Percentiles rank a stretch among this genome's conserved stretches.
phyloP scores from a whole-genome alignment of 345 rosid species.

The Mangifera indica region DNA sequence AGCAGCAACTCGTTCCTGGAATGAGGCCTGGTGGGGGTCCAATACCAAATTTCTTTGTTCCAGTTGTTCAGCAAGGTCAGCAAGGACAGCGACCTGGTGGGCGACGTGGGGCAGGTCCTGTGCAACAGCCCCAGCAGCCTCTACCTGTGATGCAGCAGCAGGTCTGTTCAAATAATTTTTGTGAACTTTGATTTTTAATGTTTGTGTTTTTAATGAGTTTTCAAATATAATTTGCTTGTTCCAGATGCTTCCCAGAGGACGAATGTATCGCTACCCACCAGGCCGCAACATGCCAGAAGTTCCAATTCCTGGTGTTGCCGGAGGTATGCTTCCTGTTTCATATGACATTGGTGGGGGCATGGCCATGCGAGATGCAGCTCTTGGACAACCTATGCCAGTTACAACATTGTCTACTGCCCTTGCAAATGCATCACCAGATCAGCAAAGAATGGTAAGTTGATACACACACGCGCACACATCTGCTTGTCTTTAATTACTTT shows the following conservation, averaged over 20 bases:
- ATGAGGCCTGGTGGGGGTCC: slow-evolving; percentile 77
- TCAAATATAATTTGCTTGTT: background rate
- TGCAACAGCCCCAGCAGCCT: slow-evolving; percentile 65
- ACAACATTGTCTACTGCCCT: slow-evolving; percentile 67
- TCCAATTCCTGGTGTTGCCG: slow-evolving; percentile 46
- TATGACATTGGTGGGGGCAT: slow-evolving; percentile 58
- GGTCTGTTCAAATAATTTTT: slow-evolving; percentile 22
- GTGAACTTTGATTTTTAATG: background rate
- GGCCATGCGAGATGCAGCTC: slow-evolving; percentile 48
- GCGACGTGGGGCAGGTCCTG: slow-evolving; percentile 48
- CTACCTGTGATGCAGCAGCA: slow-evolving; percentile 64
- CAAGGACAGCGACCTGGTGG: slow-evolving; percentile 75
- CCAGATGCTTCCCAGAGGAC: slow-evolving; percentile 75
- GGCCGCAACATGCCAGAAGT: slow-evolving; percentile 60
- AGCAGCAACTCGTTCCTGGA: slow-evolving; percentile 79
- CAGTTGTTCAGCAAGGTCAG: slow-evolving; percentile 60
- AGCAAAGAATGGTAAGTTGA: slow-evolving; percentile 61
- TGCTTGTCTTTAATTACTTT: background rate
- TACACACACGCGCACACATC: no score
- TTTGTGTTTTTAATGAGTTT: background rate
- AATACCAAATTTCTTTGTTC: slow-evolving; percentile 63
- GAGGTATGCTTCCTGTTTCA: slow-evolving; percentile 58
- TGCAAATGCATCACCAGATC: slow-evolving; percentile 65
- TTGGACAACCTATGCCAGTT: slow-evolving; percentile 54
- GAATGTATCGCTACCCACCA: slow-evolving; percentile 63